These are phyloP conservation scores for Porcisia deanei DNA, from an alignment of 208 protist species.

Conservation along the genomic window DNA sequence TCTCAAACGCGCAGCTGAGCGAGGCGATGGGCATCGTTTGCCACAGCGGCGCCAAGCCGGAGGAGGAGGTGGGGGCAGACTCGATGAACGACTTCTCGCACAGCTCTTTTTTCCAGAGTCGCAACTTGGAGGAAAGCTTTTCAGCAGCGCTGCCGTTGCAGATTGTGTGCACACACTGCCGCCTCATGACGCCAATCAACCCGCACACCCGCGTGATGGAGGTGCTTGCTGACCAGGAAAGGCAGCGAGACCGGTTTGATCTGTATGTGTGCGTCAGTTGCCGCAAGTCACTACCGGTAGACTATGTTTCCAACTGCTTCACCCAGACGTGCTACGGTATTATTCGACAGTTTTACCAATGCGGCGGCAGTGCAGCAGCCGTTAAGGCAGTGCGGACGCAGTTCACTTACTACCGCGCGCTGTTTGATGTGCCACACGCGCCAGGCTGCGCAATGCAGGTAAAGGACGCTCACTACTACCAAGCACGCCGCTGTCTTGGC, in stretches of 20 bases:
- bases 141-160: slow-evolving; percentile 69
- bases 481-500: slow-evolving; percentile 72
- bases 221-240: slow-evolving; percentile 36
- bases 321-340: slow-evolving; percentile 71
- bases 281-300: slow-evolving; percentile 44
- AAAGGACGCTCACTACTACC: slow-evolving; percentile 63
- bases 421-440: slow-evolving; percentile 88
- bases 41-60: slow-evolving; percentile 29
- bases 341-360: slow-evolving; percentile 81
- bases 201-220: slow-evolving; percentile 77
- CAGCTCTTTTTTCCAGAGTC: slow-evolving; percentile 72
- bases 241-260: slow-evolving; percentile 45
- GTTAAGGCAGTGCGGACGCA: slow-evolving; percentile 73
- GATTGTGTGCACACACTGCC: slow-evolving; percentile 75
- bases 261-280: slow-evolving; percentile 82
- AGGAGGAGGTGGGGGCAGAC: slow-evolving; percentile 28
- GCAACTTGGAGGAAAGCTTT: slow-evolving; percentile 75
- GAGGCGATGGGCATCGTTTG: slow-evolving; percentile 84
- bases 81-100: slow-evolving; percentile 71
- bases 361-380: slow-evolving; percentile 56
- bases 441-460: slow-evolving; percentile 62
- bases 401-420: slow-evolving; percentile 86
- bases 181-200: slow-evolving; percentile 67
- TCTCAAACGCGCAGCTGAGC: slow-evolving; percentile 75
- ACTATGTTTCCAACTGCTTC: slow-evolving; percentile 85